A percentile compares a stretch with the other conserved stretches of the same genome.
Evolutionary conservation across 768 basidiomycete species (phyloP).

Genomic region (Harrya chromipes): DNA sequence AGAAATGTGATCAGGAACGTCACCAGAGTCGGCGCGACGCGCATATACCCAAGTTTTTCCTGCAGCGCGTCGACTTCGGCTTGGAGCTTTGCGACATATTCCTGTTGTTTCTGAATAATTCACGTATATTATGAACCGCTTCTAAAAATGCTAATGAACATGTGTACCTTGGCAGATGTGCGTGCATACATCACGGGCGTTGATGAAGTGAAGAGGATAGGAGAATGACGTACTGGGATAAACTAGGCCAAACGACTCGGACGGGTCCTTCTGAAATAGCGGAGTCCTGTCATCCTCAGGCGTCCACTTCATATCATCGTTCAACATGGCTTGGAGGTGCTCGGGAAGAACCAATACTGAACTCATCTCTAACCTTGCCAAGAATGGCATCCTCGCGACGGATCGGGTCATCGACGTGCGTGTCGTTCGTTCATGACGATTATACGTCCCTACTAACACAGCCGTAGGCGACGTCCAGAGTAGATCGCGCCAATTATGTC

Average conservation of each 20-base stretch:
- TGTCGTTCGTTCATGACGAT: background rate
- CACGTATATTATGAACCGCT: background rate
- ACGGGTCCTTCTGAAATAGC: background rate
- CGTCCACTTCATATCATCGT: background rate
- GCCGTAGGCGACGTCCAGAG: constrained; percentile 60
- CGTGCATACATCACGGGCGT: constrained; percentile 28
- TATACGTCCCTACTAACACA: background rate
- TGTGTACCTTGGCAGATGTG: constrained; percentile 30
- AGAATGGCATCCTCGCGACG: constrained; percentile 52
- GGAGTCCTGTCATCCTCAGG: background rate
- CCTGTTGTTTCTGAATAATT: constrained; percentile 48
- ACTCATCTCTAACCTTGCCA: constrained; percentile 65
- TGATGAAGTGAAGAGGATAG: too few relatives aligned
- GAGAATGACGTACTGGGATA: constrained; percentile 2
- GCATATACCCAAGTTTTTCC: constrained; percentile 42
- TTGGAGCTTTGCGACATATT: constrained; percentile 45
- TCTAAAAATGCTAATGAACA: background rate
- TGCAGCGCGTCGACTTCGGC: constrained; percentile 49
- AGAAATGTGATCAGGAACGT: background rate
- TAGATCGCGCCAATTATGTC: constrained; percentile 73
- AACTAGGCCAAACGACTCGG: constrained; percentile 12
- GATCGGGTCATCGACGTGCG: constrained; percentile 55
- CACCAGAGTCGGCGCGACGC: background rate
- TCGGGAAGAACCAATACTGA: constrained; percentile 67
- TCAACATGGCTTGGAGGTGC: constrained; percentile 79